Percentiles rank a stretch among this genome's conserved stretches.
phyloP scores from a whole-genome alignment of 73 alveolate genomes.

The Durusdinium trenchii region DNA sequence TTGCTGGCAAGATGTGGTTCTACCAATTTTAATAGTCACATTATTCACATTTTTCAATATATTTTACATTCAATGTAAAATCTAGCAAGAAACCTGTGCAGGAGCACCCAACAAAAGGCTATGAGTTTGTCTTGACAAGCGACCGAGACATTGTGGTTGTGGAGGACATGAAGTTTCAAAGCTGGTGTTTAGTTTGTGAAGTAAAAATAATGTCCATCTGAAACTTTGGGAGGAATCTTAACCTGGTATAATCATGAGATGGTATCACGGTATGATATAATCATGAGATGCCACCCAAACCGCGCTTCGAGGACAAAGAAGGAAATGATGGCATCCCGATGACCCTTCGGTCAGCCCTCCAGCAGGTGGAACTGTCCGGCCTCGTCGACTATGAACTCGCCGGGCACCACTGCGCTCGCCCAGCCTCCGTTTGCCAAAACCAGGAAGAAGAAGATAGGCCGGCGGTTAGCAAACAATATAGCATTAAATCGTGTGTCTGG shows the following conservation, averaged over 20 bases:
- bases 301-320: not conserved
- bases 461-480: not conserved
- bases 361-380: not conserved
- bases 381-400: slow-evolving; percentile 29
- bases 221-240: too few species aligned
- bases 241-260: too few species aligned
- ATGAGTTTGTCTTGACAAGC: not conserved
- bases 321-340: not conserved
- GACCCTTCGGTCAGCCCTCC: not conserved
- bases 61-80: too few species aligned
- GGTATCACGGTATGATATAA: too few species aligned
- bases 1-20: too few species aligned
- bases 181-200: not conserved
- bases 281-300: not conserved
- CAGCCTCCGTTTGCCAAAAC: not conserved
- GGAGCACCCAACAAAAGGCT: not conserved
- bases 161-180: not conserved
- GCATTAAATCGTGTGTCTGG: not conserved
- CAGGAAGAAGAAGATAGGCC: slow-evolving; percentile 17
- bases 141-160: not conserved
- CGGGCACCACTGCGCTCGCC: slow-evolving; percentile 12
- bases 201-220: too few species aligned
- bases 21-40: too few species aligned
- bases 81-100: not conserved
- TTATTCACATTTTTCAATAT: too few species aligned